These are phyloP conservation scores for Lepiota brunneoincarnata DNA, from an alignment of 768 basidiomycete species.

Conservation along the genomic window DNA sequence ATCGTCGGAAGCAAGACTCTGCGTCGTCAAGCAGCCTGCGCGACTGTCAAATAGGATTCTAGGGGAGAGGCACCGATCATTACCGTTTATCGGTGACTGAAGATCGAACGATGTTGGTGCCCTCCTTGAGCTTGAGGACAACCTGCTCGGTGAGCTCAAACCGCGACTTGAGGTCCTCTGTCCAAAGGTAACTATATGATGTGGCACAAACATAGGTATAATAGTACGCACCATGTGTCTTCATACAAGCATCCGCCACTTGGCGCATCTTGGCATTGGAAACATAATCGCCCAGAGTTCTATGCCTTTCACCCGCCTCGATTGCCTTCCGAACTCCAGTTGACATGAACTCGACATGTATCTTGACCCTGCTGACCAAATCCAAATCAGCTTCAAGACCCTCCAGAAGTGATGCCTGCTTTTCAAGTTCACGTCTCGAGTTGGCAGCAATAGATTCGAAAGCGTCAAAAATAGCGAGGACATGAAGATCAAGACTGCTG, in stretches of 20 bases:
- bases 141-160: constrained; percentile 54
- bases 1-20: constrained; percentile 48
- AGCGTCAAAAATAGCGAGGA: constrained; percentile 66
- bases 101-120: constrained; percentile 56
- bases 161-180: constrained; percentile 58
- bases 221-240: constrained; percentile 60
- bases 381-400: constrained; percentile 72
- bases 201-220: neutral
- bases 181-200: neutral
- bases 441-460: constrained; percentile 58
- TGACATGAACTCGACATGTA: constrained; percentile 78
- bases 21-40: constrained; percentile 59
- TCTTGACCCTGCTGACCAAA: constrained; percentile 59
- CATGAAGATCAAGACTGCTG: constrained; percentile 66
- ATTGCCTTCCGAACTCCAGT: constrained; percentile 63
- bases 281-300: constrained; percentile 81
- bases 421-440: constrained; percentile 65
- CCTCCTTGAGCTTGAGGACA: constrained; percentile 52
- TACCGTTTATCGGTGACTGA: constrained; percentile 47
- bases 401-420: constrained; percentile 58
- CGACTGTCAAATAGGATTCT: neutral
- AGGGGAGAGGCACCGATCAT: constrained; percentile 13
- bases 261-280: constrained; percentile 75
- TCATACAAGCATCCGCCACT: constrained; percentile 69
- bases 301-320: constrained; percentile 62